phyloP scores from a whole-genome alignment of 2,329 filamentous ascomycete species.

The Didymella arachidicola region DNA sequence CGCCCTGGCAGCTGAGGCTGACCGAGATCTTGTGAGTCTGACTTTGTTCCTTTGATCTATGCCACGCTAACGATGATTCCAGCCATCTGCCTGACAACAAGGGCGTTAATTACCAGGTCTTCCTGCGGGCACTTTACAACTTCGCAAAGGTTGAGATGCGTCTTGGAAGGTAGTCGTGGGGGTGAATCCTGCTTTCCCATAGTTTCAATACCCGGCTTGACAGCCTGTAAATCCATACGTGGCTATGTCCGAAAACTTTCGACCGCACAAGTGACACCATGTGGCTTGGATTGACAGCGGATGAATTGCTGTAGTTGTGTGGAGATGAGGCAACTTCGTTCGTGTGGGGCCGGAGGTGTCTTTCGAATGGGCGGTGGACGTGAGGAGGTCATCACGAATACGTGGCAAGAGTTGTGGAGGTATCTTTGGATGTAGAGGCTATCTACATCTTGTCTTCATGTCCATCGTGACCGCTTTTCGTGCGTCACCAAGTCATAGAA shows the following conservation, averaged over 20 bases:
- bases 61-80: conserved; percentile 19
- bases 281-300: neutral
- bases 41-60: conserved; percentile 17
- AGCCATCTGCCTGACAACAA: conserved; percentile 72
- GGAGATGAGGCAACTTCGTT: neutral
- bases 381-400: conserved; percentile 1
- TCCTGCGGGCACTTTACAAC: conserved; percentile 82
- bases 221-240: conserved; percentile 1
- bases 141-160: conserved; percentile 90
- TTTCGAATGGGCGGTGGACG: neutral
- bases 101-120: conserved; percentile 92
- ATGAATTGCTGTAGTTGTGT: neutral
- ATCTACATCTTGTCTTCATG: conserved; percentile 45
- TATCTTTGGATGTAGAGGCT: conserved; percentile 44
- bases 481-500: conserved; percentile 43
- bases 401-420: conserved; percentile 26
- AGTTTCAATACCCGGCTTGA: conserved; percentile 28
- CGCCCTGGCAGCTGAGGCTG: conserved; percentile 93
- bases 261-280: neutral
- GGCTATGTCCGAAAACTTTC: neutral
- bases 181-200: conserved; percentile 7
- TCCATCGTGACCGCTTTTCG: conserved; percentile 39
- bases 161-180: conserved; percentile 65
- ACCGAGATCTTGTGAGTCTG: conserved; percentile 84
- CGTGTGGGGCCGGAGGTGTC: neutral